These are phyloP conservation scores for Hypoxylon sp. DNA, from an alignment of 2,329 filamentous ascomycete genomes.

Conservation along the genomic window DNA sequence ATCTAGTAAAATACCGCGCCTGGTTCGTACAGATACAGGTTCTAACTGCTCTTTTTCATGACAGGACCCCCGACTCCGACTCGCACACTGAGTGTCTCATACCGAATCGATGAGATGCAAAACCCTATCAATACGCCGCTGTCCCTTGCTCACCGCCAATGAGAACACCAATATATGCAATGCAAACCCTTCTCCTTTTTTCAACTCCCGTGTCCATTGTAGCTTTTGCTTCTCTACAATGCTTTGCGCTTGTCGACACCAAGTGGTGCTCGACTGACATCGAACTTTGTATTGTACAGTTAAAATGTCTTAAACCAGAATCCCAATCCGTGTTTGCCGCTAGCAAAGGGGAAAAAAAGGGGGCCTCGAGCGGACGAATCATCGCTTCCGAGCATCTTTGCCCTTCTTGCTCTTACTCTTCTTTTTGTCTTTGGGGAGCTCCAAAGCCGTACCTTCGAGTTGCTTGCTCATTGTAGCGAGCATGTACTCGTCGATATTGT, in stretches of 20 bases:
- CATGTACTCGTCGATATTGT: constrained; percentile 81
- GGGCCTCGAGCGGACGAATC: constrained; percentile 24
- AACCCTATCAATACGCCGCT: constrained; percentile 26
- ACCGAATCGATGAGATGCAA: constrained; percentile 37
- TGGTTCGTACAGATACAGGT: constrained; percentile 29
- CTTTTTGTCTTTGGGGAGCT: constrained; percentile 75
- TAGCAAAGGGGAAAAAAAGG: constrained; percentile 8
- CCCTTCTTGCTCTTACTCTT: constrained; percentile 71
- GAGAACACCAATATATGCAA: constrained; percentile 41
- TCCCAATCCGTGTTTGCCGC: neutral
- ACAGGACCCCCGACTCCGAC: constrained; percentile 22
- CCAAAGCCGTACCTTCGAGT: constrained; percentile 70
- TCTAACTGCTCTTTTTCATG: constrained; percentile 27
- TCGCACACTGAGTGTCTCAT: constrained; percentile 13
- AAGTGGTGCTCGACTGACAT: constrained; percentile 4
- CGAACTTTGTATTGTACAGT: constrained; percentile 26
- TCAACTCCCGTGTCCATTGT: constrained; percentile 3
- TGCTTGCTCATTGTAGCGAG: constrained; percentile 75
- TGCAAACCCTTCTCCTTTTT: constrained; percentile 17
- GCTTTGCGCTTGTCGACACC: constrained; percentile 13
- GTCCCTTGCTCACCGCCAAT: constrained; percentile 6
- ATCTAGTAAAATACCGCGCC: constrained; percentile 23
- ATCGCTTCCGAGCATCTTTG: constrained; percentile 68
- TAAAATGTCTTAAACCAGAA: neutral
- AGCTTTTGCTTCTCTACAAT: constrained; percentile 12